These are phyloP conservation scores for Candida lessepsii DNA, from an alignment of 805 yeast species.

Conservation along the genomic window DNA sequence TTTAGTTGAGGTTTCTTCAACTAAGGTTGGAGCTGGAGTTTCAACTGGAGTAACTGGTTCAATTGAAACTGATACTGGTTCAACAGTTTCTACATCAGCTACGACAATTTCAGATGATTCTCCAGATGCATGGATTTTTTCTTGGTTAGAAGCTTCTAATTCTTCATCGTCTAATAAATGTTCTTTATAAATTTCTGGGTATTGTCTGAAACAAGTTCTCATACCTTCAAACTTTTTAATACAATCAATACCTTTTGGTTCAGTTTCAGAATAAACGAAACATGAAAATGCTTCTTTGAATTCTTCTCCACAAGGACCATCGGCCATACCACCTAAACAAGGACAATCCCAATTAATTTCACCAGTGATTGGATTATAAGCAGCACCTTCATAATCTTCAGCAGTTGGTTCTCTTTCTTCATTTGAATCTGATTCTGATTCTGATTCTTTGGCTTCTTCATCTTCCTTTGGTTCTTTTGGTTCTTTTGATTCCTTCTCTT, in stretches of 20 bases:
- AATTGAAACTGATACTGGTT: conserved; percentile 10
- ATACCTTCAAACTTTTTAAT: conserved; percentile 83
- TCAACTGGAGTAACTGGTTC: conserved; percentile 10
- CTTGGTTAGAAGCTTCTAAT: conserved; percentile 16
- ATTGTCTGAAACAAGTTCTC: conserved; percentile 90
- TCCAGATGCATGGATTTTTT: conserved; percentile 6
- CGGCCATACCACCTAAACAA: conserved; percentile 98
- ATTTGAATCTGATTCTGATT: neutral
- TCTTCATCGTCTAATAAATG: conserved; percentile 81
- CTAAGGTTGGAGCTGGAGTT: neutral
- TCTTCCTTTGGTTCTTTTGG: neutral
- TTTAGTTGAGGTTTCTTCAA: neutral
- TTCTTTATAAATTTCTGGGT: conserved; percentile 93
- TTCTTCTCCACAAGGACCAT: conserved; percentile 88
- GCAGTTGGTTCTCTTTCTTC: conserved; percentile 13
- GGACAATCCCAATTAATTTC: conserved; percentile 99
- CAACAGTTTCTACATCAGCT: conserved; percentile 7
- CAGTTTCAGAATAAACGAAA: conserved; percentile 88
- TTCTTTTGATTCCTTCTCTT: conserved; percentile 3
- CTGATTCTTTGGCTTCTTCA: neutral
- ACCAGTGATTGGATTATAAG: conserved; percentile 95
- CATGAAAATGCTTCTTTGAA: conserved; percentile 81
- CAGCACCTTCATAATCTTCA: conserved; percentile 50
- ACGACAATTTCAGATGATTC: conserved; percentile 13
- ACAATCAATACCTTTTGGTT: conserved; percentile 96